Base-by-base conservation (phyloP, 257 asterid genomes). In the Nemophila menziesii region DNA sequence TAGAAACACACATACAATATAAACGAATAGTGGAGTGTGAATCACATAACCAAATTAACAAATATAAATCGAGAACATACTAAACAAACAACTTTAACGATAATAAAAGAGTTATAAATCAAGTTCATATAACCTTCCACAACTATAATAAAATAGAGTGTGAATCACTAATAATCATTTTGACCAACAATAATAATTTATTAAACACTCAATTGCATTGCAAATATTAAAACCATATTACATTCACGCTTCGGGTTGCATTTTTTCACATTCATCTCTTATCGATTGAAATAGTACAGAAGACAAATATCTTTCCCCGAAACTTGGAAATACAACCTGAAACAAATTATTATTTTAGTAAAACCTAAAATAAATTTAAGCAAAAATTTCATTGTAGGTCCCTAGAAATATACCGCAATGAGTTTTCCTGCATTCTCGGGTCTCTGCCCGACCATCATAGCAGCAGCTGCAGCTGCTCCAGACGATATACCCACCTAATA, bases 381-480 rank as follows among this genome's bases (percentile, higher is more conserved):
- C 12, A 8, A 48, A 37, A 11, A 11, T 8, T n/a, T 14, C n/a
- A 15, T 17, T n/a, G 39, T 3, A 18, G 16, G 13, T n/a, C 8
- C 9, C 36, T 7, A 13, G 33, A 24, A 37, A 46, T 75, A 45
- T 72, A 89, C 98, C 74, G 78, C 68, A 41, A 89, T 78, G 59
- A 89, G 98, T 56, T 89, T 84, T 61, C 96, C 98, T 13, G 82
- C 92, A 74, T 89, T 89, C 75, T 89, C 94, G 15, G 93, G 93
- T 68, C 94, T 77, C 79, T 76, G 78, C 55, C 74, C 98, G 36
- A 89, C 92, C 64, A 51, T 17, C 16, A 89, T 65, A 36, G 96
- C 96, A 55, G 96, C 94, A 1, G 93, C 93, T 0, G 96, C 93
- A 0, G 96, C 98, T n/a, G 94, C 98, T 62, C 98, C 98, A 5